Percentiles rank a stretch among this genome's conserved stretches.
Evolutionary conservation across 2,329 filamentous ascomycete genomes (phyloP).

Genomic region (Cytospora piceae): DNA sequence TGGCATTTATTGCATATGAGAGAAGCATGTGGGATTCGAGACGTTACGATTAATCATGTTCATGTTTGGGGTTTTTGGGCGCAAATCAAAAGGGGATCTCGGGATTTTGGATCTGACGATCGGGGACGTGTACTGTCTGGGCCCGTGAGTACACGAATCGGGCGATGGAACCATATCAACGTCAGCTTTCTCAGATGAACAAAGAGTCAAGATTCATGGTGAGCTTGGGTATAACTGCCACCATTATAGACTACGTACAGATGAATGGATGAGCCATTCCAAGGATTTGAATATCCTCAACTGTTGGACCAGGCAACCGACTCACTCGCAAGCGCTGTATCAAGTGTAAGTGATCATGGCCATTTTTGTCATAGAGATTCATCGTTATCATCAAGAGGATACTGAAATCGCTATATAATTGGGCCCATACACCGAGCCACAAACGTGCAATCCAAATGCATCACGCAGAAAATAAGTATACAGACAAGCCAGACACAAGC

Average conservation of each 20-base stretch:
- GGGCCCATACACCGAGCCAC: conserved; percentile 6
- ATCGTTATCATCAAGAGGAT: conserved; percentile 11
- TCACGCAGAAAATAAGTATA: conserved; percentile 20
- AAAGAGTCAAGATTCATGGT: neutral
- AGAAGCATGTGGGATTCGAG: neutral
- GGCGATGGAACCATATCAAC: neutral
- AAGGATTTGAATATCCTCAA: neutral
- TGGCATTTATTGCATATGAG: conserved; percentile 2
- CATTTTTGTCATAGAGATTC: neutral
- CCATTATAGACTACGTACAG: neutral
- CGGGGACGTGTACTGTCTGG: neutral
- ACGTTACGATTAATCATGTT: neutral
- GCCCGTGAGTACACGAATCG: neutral
- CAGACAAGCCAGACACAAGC: conserved; percentile 4
- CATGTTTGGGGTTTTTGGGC: neutral
- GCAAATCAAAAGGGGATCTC: neutral
- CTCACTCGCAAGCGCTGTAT: neutral
- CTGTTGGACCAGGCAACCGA: neutral
- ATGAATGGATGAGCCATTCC: neutral
- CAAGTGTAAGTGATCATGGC: neutral
- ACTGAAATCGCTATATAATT: conserved; percentile 13
- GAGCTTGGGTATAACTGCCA: neutral
- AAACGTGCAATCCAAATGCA: conserved; percentile 14
- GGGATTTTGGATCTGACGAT: neutral
- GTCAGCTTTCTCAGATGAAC: neutral